Evolutionary conservation across 495 filamentous ascomycete species (phyloP).

Genomic region (Usnea hakonensis): DNA sequence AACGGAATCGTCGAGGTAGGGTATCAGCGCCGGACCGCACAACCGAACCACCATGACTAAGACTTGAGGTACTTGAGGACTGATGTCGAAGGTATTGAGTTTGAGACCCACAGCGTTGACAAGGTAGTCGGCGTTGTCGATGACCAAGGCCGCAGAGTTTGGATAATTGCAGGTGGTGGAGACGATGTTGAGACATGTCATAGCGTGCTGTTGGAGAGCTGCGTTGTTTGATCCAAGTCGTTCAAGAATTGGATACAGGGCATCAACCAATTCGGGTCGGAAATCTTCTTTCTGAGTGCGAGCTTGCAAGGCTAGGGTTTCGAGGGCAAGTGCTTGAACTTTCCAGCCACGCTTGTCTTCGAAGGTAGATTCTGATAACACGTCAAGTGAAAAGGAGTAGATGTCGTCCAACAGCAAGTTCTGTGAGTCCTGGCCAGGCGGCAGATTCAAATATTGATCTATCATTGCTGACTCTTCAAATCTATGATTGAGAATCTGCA

Average conservation of each 20-base stretch:
- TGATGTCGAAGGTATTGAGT: slow-evolving; percentile 84
- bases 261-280: slow-evolving; percentile 78
- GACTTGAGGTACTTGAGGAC: slow-evolving; percentile 82
- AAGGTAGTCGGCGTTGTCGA: slow-evolving; percentile 94
- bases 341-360: slow-evolving; percentile 58
- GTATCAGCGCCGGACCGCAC: slow-evolving; percentile 71
- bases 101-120: slow-evolving; percentile 85
- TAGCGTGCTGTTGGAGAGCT: slow-evolving; percentile 69
- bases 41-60: slow-evolving; percentile 90
- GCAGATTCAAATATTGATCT: slow-evolving; percentile 58
- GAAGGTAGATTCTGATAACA: slow-evolving; percentile 46
- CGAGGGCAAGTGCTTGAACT: slow-evolving; percentile 60
- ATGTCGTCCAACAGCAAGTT: slow-evolving; percentile 63
- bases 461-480: slow-evolving; percentile 43
- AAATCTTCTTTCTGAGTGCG: slow-evolving; percentile 61
- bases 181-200: slow-evolving; percentile 73
- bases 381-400: slow-evolving; percentile 64
- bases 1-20: slow-evolving; percentile 86
- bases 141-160: slow-evolving; percentile 67
- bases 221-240: slow-evolving; percentile 67
- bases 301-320: slow-evolving; percentile 65
- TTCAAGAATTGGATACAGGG: slow-evolving; percentile 81
- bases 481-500: slow-evolving; percentile 55
- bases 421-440: slow-evolving; percentile 40
- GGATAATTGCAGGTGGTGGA: slow-evolving; percentile 67